Percentiles rank a stretch among this genome's conserved stretches.
Conservation (phyloP, 2,329 filamentous ascomycete species). For the Fusarium goolgardi region DNA sequence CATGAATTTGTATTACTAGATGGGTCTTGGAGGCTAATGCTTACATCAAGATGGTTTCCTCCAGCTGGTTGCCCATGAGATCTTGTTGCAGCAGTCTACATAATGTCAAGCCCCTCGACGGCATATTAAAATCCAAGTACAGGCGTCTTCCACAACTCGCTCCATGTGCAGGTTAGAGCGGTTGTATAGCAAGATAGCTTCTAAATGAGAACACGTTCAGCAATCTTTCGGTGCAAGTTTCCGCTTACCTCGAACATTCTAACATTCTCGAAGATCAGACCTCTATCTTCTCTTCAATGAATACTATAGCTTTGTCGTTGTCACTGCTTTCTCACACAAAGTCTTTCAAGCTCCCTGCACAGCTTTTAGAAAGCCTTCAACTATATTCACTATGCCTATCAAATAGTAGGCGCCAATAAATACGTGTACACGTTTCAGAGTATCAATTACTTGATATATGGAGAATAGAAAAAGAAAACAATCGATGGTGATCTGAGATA, state of each 20-base stretch:
- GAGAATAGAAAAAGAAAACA: not conserved
- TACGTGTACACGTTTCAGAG: not conserved
- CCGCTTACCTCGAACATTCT: no score
- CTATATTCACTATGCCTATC: not conserved
- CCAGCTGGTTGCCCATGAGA: slow-evolving; percentile 8
- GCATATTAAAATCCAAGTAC: not conserved
- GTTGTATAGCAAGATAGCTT: not conserved
- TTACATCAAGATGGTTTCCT: slow-evolving; percentile 44
- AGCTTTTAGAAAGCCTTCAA: not conserved
- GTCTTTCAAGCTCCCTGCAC: no score
- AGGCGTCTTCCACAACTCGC: not conserved
- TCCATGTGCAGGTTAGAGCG: not conserved
- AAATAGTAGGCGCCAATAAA: not conserved
- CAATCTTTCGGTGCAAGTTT: not conserved
- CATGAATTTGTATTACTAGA: slow-evolving; percentile 55
- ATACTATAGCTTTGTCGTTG: not conserved
- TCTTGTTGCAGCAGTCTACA: not conserved
- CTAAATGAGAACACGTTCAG: not conserved
- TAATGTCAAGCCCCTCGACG: not conserved
- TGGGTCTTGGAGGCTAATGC: slow-evolving; percentile 41
- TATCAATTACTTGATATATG: not conserved
- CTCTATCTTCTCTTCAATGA: not conserved
- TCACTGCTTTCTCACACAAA: not conserved
- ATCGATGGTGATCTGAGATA: not conserved
- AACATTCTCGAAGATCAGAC: not conserved